A percentile compares a stretch with the other conserved stretches of the same genome.
phyloP scores from a whole-genome alignment of 2,329 filamentous ascomycete species.

The Pestalotiopsis sp. region DNA sequence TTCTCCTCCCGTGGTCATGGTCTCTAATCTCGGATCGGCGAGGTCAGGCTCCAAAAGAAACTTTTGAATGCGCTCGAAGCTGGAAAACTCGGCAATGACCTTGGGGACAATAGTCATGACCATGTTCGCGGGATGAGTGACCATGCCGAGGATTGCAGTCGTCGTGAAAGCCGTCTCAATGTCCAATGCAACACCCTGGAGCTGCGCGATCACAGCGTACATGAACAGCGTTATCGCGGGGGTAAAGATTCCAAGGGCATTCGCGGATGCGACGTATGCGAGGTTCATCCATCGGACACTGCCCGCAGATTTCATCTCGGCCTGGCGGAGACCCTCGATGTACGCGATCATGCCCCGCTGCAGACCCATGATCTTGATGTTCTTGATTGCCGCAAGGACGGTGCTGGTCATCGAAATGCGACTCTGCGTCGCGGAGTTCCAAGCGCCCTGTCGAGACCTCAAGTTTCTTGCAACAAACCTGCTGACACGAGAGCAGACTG shows the following conservation, averaged over 20 bases:
- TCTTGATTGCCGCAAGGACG: conserved; percentile 36
- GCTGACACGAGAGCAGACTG: conserved; percentile 41
- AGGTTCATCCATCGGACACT: conserved; percentile 42
- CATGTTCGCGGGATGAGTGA: conserved; percentile 47
- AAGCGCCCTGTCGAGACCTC: conserved; percentile 34
- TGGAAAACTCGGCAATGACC: conserved; percentile 33
- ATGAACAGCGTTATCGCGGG: conserved; percentile 41
- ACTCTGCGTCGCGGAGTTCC: conserved; percentile 41
- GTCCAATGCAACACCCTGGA: conserved; percentile 28
- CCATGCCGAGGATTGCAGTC: conserved; percentile 38
- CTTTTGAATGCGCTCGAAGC: conserved; percentile 40
- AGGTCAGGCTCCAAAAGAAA: conserved; percentile 30
- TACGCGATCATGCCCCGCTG: conserved; percentile 18
- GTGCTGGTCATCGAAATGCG: conserved; percentile 36
- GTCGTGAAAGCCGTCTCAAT: conserved; percentile 43
- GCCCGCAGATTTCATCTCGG: conserved; percentile 36
- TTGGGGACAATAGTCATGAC: conserved; percentile 44
- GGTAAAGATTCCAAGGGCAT: conserved; percentile 44
- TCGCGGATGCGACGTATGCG: conserved; percentile 43
- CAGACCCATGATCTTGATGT: conserved; percentile 39
- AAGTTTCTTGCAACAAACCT: conserved; percentile 36
- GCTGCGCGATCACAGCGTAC: conserved; percentile 32
- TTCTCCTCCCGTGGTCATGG: background rate
- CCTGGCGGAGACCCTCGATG: conserved; percentile 30
- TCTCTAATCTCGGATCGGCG: background rate